Base-by-base conservation (phyloP, 2,329 filamentous ascomycete species). In the Alternaria triticimaculans region DNA sequence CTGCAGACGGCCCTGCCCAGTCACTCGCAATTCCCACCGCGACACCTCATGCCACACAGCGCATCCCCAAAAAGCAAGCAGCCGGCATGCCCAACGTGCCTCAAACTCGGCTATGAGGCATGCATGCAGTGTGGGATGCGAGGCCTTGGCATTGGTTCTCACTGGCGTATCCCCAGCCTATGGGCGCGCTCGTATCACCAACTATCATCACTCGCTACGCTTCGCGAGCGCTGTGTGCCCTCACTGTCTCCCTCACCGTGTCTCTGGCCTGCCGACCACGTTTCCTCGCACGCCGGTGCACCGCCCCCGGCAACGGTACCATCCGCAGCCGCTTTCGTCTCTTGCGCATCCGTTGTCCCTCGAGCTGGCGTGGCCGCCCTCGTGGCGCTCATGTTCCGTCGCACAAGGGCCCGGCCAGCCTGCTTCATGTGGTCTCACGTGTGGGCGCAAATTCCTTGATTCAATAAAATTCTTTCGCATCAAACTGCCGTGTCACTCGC, bases 361-460 rank as follows among this genome's bases (percentile, higher is more conserved):
- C 68, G 63, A 69, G 67, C 69, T 73, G 74, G 74, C 73, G 63
- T 77, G 72, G 70, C 74, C 71, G 64, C 70, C 72, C 77, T 80
- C 76, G 77, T 79, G 77, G 77, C 75, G 76, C 71, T 64, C 67
- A 60, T 55, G 60, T 65, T 66, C 37, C 28, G 74, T 79, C 56
- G 59, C 69, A 77, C 77, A 74, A 65, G 55, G 64, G 67, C 66
- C 70, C 69, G 45, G 65, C 69, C 73, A 69, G 60, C 72, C 55
- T 76, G 76, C 76, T 72, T 75, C 72, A 78, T 67, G 62, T 72
- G 44, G 75, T 76, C 70, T 79, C 77, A 80, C 76, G 75, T 78
- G 74, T 69, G 63, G 65, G 64, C 48, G 67, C 66, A 68, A 62
- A 69, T 68, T 77, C 64, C 72, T 71, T 64, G 43, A 72, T 69